Evolutionary conservation across 805 yeast genomes (phyloP), one percentile per base, ranked within the genome.

Genomic region (Torulaspora delbrueckii): DNA sequence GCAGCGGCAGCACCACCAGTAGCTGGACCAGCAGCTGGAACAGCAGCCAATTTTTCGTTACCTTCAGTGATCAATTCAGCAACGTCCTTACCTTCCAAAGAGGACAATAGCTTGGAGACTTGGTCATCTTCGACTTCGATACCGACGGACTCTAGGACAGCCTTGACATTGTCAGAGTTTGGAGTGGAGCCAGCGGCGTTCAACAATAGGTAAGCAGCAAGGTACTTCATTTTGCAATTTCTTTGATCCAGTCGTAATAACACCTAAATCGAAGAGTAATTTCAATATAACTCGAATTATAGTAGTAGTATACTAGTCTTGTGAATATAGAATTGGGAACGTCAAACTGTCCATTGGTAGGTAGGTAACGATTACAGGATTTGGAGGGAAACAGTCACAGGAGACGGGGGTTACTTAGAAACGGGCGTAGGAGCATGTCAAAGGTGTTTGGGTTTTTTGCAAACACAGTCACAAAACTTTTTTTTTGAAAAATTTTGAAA

Each of bases 181-280:
- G 99, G 98, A 67, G 93, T 69, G 71, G 89, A 73, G 73, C 98
- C 99, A 76, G 96, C 96, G 74, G 93, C 89, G 78, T 84, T 89
- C 76, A 93, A 83, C 78, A 91, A 85, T 76, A 93, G 85, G 82
- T 93, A 93, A 76, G 99, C 98, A 78, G 99, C 99, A 78, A 93
- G 85, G 84, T 91, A 91, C 86, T 89, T 93, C 97, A 89, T 79
- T 70, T 49, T 10, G 32, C 13, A 22, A n/a, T 14, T 12, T 44
- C 25, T 16, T 16, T 31, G 34, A 31, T 31, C 18, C 14, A 19
- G 8, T 19, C 22, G 22, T 19, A 19, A 19, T 19, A 19, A 19
- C 22, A 19, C 22, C 22, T 19, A 4, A 4, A 2, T 19, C 6
- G 3, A 19, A 19, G 22, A 19, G 22, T 19, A 19, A 19, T 5